Conservation (phyloP, 1,284 basidiomycete genomes). For the Ceratobasidium papillatum region DNA sequence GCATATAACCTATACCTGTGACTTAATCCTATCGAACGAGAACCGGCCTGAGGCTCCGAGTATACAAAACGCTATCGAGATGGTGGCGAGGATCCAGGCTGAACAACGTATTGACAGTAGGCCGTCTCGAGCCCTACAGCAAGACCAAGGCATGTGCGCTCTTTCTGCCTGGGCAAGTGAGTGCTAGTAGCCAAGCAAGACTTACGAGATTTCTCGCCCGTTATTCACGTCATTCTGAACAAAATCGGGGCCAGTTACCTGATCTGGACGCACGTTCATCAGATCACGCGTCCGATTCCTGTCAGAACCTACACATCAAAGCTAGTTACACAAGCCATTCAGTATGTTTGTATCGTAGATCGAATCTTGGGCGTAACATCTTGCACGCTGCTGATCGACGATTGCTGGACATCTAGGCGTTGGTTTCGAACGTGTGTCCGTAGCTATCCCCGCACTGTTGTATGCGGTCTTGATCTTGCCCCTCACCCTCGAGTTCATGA, state of each 20-base stretch:
- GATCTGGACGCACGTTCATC: not conserved
- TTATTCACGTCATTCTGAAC: not conserved
- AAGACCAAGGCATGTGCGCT: not conserved
- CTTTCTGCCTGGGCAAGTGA: not conserved
- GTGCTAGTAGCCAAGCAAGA: not conserved
- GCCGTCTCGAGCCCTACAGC: no score
- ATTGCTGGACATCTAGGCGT: slow-evolving; percentile 5
- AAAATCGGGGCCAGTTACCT: not conserved
- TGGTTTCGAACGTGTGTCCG: slow-evolving; percentile 5
- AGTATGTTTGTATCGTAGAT: not conserved
- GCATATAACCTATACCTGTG: no score
- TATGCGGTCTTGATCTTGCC: not conserved
- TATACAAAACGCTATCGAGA: no score
- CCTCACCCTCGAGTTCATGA: not conserved
- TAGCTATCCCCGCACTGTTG: not conserved
- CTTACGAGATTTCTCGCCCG: not conserved
- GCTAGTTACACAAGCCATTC: not conserved
- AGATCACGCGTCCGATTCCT: not conserved
- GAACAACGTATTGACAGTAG: no score
- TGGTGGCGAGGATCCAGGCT: no score
- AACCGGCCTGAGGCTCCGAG: no score
- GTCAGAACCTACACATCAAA: not conserved
- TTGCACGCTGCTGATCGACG: not conserved
- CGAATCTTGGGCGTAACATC: not conserved
- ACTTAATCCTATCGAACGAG: no score